Conservation (phyloP, 805 yeast species). For the Hanseniaspora vineae region DNA sequence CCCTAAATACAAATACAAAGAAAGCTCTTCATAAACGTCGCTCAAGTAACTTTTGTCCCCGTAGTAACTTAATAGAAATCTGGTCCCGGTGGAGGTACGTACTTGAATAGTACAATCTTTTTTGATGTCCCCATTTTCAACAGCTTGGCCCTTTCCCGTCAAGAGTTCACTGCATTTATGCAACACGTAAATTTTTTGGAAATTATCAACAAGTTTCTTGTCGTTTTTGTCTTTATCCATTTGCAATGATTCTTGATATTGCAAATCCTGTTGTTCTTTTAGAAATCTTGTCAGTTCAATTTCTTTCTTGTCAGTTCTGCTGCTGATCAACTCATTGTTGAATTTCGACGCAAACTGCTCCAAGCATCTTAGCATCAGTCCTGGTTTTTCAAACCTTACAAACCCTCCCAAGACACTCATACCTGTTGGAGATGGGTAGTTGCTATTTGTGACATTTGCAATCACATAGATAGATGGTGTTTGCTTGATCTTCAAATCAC, state of each 20-base stretch:
- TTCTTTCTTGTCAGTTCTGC: conserved; percentile 49
- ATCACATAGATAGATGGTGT: conserved; percentile 43
- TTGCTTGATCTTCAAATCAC: conserved; percentile 35
- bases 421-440: conserved; percentile 12
- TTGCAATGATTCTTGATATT: conserved; percentile 47
- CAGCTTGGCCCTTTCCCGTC: neutral
- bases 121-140: neutral
- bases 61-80: conserved; percentile 16
- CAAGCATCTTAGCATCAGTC: conserved; percentile 23
- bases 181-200: too few species aligned
- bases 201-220: conserved; percentile 23
- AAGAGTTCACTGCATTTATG: too few species aligned
- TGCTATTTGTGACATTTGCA: conserved; percentile 43
- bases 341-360: conserved; percentile 37
- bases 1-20: neutral
- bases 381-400: conserved; percentile 10
- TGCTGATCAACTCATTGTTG: conserved; percentile 47
- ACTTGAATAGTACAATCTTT: conserved; percentile 18
- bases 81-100: conserved; percentile 19
- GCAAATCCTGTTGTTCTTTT: conserved; percentile 52
- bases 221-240: conserved; percentile 43
- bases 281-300: conserved; percentile 43
- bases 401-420: conserved; percentile 20
- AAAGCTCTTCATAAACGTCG: neutral
- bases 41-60: conserved; percentile 2